phyloP scores from a whole-genome alignment of 768 basidiomycete species.

The Mrakia hoshinonis region DNA sequence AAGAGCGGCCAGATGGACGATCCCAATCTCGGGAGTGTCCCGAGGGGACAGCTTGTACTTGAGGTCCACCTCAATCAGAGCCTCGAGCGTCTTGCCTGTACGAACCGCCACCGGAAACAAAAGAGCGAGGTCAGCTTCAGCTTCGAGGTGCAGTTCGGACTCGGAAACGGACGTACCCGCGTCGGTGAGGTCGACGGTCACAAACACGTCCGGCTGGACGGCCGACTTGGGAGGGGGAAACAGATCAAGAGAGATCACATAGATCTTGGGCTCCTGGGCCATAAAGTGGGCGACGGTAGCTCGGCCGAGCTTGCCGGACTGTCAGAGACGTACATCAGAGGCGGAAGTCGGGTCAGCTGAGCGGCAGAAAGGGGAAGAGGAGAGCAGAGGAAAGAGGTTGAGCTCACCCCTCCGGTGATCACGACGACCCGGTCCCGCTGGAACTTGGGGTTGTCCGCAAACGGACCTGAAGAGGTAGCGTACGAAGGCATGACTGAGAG shows the following conservation, averaged over 20 bases:
- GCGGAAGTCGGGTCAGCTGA: neutral
- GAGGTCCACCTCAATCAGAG: neutral
- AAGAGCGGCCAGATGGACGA: slow-evolving; percentile 29
- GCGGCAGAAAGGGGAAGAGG: neutral
- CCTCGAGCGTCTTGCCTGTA: slow-evolving; percentile 6
- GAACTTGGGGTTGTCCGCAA: slow-evolving; percentile 4
- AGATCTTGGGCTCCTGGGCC: slow-evolving; percentile 2
- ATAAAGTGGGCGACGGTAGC: slow-evolving; percentile 11
- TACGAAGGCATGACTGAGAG: neutral
- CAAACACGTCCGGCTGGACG: slow-evolving; percentile 1
- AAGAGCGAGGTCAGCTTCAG: neutral
- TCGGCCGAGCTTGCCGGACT: slow-evolving; percentile 10
- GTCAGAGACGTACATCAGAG: neutral
- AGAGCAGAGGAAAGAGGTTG: neutral
- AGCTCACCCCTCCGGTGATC: slow-evolving; percentile 4
- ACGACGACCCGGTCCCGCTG: neutral
- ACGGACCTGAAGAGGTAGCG: slow-evolving; percentile 1
- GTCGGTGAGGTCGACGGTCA: slow-evolving; percentile 4
- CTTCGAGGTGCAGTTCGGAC: too few relatives aligned
- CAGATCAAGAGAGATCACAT: slow-evolving; percentile 1
- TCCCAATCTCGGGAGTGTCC: neutral
- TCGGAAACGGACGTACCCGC: neutral
- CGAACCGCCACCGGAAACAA: too few relatives aligned
- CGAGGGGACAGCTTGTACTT: slow-evolving; percentile 6
- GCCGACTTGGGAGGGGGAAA: slow-evolving; percentile 5